Evolutionary conservation across 176 grass and related monocot species (phyloP).

Genomic region (Eragrostis curvula): DNA sequence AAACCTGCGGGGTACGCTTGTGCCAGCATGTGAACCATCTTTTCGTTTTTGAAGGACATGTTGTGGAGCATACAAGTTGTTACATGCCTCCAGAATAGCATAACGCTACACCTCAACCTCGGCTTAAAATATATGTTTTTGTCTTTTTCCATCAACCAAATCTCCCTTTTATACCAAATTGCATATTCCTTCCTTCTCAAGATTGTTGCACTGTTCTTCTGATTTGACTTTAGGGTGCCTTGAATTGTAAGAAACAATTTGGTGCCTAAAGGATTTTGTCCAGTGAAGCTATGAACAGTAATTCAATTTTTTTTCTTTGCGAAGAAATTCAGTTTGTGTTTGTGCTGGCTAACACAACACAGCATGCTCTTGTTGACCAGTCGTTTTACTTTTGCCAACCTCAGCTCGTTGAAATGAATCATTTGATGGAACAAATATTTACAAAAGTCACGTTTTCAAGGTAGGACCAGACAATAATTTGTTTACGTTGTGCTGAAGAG

Average conservation of each 20-base stretch:
- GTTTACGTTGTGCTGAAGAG: background rate
- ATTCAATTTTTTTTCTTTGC: too few relatives aligned
- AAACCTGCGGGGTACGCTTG: background rate
- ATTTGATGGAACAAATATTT: slow-evolving; percentile 28
- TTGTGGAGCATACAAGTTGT: slow-evolving; percentile 36
- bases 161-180: slow-evolving; percentile 24
- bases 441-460: background rate
- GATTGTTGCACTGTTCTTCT: slow-evolving; percentile 41
- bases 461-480: background rate
- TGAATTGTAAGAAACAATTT: slow-evolving; percentile 60
- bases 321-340: background rate
- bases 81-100: slow-evolving; percentile 31
- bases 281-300: slow-evolving; percentile 19
- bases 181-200: slow-evolving; percentile 38
- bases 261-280: slow-evolving; percentile 27
- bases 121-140: slow-evolving; percentile 9
- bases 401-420: background rate
- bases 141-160: slow-evolving; percentile 28
- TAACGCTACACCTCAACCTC: slow-evolving; percentile 8
- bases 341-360: slow-evolving; percentile 35
- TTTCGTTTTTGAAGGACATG: slow-evolving; percentile 31
- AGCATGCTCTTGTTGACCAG: background rate
- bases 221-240: slow-evolving; percentile 59
- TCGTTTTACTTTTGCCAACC: slow-evolving; percentile 25
- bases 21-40: slow-evolving; percentile 4